phyloP scores from a whole-genome alignment of 2,329 filamentous ascomycete species.

The Trichothecium sympodiale region DNA sequence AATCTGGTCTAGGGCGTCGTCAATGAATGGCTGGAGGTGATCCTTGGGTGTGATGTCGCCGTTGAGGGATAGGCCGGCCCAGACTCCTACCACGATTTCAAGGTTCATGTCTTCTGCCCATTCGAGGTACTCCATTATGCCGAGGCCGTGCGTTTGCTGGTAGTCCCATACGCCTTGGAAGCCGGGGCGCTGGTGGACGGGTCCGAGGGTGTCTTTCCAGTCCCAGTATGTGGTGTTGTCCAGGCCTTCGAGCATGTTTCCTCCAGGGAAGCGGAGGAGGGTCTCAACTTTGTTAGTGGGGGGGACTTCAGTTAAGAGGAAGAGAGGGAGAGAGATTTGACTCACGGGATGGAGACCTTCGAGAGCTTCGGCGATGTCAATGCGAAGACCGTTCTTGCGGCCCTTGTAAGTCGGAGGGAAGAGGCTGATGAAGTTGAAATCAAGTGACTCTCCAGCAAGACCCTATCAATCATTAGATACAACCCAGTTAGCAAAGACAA shows the following conservation, averaged over 20 bases:
- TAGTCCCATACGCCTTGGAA: constrained; percentile 48
- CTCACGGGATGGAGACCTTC: constrained; percentile 37
- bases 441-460: constrained; percentile 28
- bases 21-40: constrained; percentile 43
- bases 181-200: constrained; percentile 42
- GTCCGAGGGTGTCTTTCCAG: constrained; percentile 43
- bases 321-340: background rate
- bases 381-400: constrained; percentile 44
- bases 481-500: background rate
- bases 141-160: constrained; percentile 50
- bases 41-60: constrained; percentile 37
- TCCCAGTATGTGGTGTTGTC: constrained; percentile 33
- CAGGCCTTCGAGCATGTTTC: constrained; percentile 46
- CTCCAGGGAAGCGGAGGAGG: constrained; percentile 56
- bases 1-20: constrained; percentile 50
- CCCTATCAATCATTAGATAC: constrained; percentile 12
- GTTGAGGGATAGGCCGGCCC: constrained; percentile 43
- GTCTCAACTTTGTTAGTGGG: constrained; percentile 21
- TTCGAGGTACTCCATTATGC: constrained; percentile 50
- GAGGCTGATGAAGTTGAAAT: constrained; percentile 48
- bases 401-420: constrained; percentile 51
- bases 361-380: constrained; percentile 42
- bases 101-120: constrained; percentile 51
- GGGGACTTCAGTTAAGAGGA: background rate
- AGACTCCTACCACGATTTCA: constrained; percentile 46